Conservation (phyloP, 371 early-diverging fungal species). For the Mortierella polycephala region DNA sequence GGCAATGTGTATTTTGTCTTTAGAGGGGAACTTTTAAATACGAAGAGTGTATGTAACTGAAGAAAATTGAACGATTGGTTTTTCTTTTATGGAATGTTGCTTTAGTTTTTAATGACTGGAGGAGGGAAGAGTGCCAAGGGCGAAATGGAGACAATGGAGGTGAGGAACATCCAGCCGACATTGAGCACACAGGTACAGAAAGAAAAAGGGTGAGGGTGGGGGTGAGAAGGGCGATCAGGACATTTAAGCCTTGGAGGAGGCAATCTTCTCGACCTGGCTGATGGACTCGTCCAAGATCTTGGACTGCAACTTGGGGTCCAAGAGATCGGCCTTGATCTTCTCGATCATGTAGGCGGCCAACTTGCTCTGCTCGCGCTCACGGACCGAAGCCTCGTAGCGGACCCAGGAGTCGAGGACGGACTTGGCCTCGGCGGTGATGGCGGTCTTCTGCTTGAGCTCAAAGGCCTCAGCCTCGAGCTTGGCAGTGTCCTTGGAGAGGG, state of each 20-base stretch:
- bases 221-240: background rate
- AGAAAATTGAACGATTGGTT: background rate
- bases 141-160: conserved; percentile 2
- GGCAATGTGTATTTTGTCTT: too few relatives aligned
- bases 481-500: conserved; percentile 94
- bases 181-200: conserved; percentile 1
- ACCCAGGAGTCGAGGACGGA: conserved; percentile 94
- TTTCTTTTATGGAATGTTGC: background rate
- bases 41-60: too few relatives aligned
- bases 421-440: conserved; percentile 88
- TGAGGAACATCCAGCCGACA: conserved; percentile 1
- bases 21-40: too few relatives aligned
- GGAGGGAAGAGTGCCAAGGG: background rate
- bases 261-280: conserved; percentile 59
- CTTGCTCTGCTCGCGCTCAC: conserved; percentile 94
- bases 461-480: conserved; percentile 92
- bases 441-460: conserved; percentile 92
- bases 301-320: conserved; percentile 77
- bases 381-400: conserved; percentile 92
- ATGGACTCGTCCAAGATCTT: conserved; percentile 58
- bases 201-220: background rate
- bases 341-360: conserved; percentile 88
- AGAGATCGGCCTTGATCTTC: conserved; percentile 82
- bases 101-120: background rate
- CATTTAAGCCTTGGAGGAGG: conserved; percentile 53